These are phyloP conservation scores for Noccaea caerulescens DNA, from an alignment of 345 rosid species.

Conservation along the genomic window DNA sequence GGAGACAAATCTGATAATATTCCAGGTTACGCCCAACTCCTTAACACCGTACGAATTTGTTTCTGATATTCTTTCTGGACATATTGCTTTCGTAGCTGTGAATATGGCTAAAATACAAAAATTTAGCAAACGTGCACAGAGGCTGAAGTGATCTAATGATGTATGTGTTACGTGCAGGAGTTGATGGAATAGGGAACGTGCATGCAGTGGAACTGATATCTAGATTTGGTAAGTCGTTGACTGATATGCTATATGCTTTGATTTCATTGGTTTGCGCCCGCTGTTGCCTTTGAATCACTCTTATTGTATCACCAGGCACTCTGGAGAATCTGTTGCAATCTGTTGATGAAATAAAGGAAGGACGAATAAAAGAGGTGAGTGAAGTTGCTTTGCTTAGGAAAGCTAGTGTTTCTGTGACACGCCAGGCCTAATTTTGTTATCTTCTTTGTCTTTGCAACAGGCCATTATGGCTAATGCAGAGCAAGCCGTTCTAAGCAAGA, in stretches of 20 bases:
- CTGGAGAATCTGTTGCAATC: conserved; percentile 76
- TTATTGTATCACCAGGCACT: conserved; percentile 52
- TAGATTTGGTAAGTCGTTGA: conserved; percentile 65
- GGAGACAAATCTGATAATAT: conserved; percentile 90
- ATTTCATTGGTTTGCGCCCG: not conserved
- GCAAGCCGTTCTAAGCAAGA: conserved; percentile 80
- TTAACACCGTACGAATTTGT: not conserved
- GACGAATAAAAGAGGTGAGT: conserved; percentile 63
- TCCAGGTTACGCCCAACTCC: conserved; percentile 61
- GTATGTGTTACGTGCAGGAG: conserved; percentile 59
- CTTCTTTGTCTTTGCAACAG: conserved; percentile 45
- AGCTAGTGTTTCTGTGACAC: conserved; percentile 12
- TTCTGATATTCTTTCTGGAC: not conserved
- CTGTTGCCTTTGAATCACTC: conserved; percentile 3
- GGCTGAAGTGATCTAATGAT: conserved; percentile 23
- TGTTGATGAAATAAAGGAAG: conserved; percentile 72
- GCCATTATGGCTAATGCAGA: conserved; percentile 59
- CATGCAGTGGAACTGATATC: conserved; percentile 73
- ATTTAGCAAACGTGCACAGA: not conserved
- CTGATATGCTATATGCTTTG: conserved; percentile 16
- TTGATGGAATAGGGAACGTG: conserved; percentile 81
- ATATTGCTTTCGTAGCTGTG: conserved; percentile 1
- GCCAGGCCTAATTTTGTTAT: conserved; percentile 23
- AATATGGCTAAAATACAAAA: conserved; percentile 12
- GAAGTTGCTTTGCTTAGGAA: conserved; percentile 11